Percentiles rank a stretch among this genome's conserved stretches.
These are phyloP conservation scores for Rhododendron henanense DNA, from an alignment of 148 eudicot genomes.

Conservation along the genomic window DNA sequence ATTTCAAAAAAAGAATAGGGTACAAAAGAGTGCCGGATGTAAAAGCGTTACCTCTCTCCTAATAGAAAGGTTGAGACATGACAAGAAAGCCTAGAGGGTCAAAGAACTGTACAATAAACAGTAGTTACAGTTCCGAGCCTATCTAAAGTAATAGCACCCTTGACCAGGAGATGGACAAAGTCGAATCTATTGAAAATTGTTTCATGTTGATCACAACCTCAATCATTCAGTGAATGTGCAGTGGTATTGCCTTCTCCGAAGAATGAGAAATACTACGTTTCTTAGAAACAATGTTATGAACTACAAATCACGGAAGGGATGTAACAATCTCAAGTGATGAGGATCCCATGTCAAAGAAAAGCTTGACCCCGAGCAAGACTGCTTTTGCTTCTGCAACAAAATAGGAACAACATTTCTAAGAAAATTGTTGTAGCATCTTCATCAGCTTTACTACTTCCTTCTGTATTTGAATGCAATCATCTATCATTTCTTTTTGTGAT, in stretches of 20 bases:
- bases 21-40: not conserved
- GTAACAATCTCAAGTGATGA: not conserved
- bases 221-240: not conserved
- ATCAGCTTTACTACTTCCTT: not conserved
- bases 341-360: not conserved
- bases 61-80: not conserved
- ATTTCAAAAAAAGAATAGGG: not conserved
- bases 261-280: not conserved
- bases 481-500: not conserved
- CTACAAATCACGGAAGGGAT: not conserved
- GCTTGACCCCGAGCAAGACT: not conserved
- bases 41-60: not conserved
- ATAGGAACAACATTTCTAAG: not conserved
- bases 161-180: not conserved
- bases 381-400: not conserved
- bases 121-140: not conserved
- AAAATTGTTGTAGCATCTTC: not conserved
- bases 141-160: not conserved
- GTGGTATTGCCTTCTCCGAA: not conserved
- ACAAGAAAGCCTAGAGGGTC: not conserved
- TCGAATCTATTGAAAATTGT: not conserved
- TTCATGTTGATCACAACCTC: not conserved
- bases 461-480: not conserved
- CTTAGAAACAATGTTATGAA: not conserved
- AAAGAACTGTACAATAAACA: not conserved